These are phyloP conservation scores for Fagus crenata DNA, from an alignment of 306 rosid species.

Conservation along the genomic window DNA sequence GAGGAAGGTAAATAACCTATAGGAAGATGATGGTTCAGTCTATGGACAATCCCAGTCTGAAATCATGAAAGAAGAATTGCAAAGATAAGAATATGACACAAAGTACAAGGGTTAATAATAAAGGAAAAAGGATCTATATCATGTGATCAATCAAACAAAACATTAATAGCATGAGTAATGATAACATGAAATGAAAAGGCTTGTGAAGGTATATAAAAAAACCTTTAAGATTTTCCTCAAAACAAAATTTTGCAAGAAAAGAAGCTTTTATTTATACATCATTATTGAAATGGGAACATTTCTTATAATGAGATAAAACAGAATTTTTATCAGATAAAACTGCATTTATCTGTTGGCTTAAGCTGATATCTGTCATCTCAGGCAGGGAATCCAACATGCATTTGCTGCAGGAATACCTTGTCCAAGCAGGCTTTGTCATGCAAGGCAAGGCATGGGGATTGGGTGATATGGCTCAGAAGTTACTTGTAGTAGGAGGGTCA, in stretches of 20 bases:
- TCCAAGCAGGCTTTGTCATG: conserved; percentile 35
- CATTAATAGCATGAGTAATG: background rate
- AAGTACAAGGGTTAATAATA: conserved; percentile 18
- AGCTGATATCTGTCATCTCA: conserved; percentile 8
- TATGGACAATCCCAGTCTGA: conserved; percentile 20
- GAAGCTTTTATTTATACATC: background rate
- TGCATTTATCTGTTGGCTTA: conserved; percentile 12
- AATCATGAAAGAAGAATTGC: conserved; percentile 30
- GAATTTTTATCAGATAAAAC: background rate
- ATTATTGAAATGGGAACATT: background rate
- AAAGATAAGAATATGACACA: conserved; percentile 20
- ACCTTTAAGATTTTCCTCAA: background rate
- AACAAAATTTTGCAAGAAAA: background rate
- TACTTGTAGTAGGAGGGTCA: conserved; percentile 55
- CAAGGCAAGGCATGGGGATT: conserved; percentile 26
- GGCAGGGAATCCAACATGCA: conserved; percentile 27
- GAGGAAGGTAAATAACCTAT: background rate
- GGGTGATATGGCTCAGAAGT: conserved; percentile 33
- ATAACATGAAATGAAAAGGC: background rate
- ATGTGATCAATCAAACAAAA: background rate
- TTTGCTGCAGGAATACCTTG: conserved; percentile 24
- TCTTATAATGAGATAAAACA: background rate
- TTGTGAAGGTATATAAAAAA: background rate
- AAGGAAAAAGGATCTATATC: background rate
- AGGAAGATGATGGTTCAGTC: background rate